Evolutionary conservation across 805 yeast species (phyloP).

Genomic region (Pichia sporocuriosa): DNA sequence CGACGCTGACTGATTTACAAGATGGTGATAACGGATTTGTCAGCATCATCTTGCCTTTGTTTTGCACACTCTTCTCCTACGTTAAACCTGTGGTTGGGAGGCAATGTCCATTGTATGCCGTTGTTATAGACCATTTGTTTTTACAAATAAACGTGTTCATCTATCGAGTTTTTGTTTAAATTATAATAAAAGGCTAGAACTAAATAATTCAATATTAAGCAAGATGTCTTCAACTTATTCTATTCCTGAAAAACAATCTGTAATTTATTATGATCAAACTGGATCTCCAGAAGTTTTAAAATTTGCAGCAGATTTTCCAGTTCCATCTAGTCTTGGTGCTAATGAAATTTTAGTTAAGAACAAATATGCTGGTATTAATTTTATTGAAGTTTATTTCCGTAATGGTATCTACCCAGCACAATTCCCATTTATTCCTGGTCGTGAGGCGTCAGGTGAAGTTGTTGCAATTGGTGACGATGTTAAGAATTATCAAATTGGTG

Average conservation of each 20-base stretch:
- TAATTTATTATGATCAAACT: slow-evolving; percentile 42
- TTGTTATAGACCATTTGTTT: too few relatives aligned
- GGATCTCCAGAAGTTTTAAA: slow-evolving; percentile 57
- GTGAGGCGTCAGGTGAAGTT: slow-evolving; percentile 64
- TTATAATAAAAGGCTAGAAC: not conserved
- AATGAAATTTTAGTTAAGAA: slow-evolving; percentile 66
- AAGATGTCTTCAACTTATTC: slow-evolving; percentile 4
- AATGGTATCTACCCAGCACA: slow-evolving; percentile 62
- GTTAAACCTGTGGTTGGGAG: too few relatives aligned
- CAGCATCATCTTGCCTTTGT: too few relatives aligned
- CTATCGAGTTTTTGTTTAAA: too few relatives aligned
- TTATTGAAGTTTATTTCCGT: slow-evolving; percentile 78
- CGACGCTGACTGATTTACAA: too few relatives aligned
- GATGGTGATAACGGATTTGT: too few relatives aligned
- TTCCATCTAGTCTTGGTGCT: slow-evolving; percentile 49
- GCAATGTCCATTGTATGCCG: too few relatives aligned
- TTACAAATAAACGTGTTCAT: too few relatives aligned
- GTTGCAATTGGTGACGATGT: slow-evolving; percentile 59
- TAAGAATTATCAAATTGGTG: slow-evolving; percentile 53
- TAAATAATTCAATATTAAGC: slow-evolving; percentile 4
- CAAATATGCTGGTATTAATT: slow-evolving; percentile 73
- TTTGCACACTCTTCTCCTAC: too few relatives aligned
- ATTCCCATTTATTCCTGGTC: slow-evolving; percentile 62
- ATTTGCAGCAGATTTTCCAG: slow-evolving; percentile 45
- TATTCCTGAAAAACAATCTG: slow-evolving; percentile 54